Conservation (phyloP, 2,329 filamentous ascomycete genomes). For the Ceratocystis cubensis region DNA sequence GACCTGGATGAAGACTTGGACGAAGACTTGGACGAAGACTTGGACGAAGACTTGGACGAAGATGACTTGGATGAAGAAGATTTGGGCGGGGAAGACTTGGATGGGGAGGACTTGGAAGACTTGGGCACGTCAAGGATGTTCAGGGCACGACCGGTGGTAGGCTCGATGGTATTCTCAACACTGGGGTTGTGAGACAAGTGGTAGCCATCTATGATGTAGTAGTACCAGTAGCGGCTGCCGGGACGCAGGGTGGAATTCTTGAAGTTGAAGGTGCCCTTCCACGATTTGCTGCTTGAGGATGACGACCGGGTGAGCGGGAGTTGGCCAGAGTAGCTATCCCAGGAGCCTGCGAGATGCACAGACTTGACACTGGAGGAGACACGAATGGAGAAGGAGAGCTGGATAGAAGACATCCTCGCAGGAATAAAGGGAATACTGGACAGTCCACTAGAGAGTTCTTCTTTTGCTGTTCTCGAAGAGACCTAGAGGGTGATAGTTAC, state of each 20-base stretch:
- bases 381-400: slow-evolving; percentile 90
- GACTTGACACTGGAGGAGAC: slow-evolving; percentile 95
- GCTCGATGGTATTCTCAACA: slow-evolving; percentile 78
- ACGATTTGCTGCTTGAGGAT: slow-evolving; percentile 68
- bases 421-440: slow-evolving; percentile 21
- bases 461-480: slow-evolving; percentile 17
- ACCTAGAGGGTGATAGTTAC: slow-evolving; percentile 27
- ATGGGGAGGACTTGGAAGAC: slow-evolving; percentile 36
- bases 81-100: slow-evolving; percentile 30
- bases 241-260: slow-evolving; percentile 73
- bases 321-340: slow-evolving; percentile 93
- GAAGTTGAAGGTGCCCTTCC: slow-evolving; percentile 96
- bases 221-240: slow-evolving; percentile 98
- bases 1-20: not conserved
- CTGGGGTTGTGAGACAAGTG: slow-evolving; percentile 94
- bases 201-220: slow-evolving; percentile 99
- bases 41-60: slow-evolving; percentile 31
- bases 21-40: slow-evolving; percentile 31
- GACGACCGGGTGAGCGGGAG: slow-evolving; percentile 80
- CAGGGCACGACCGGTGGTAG: slow-evolving; percentile 89
- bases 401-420: slow-evolving; percentile 69
- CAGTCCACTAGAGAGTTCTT: slow-evolving; percentile 20
- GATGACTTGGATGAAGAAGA: slow-evolving; percentile 34
- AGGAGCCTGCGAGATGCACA: slow-evolving; percentile 92
- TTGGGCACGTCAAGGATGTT: slow-evolving; percentile 91